Conservation (phyloP, 1,284 basidiomycete genomes). For the Afroboletus lepidellus region DNA sequence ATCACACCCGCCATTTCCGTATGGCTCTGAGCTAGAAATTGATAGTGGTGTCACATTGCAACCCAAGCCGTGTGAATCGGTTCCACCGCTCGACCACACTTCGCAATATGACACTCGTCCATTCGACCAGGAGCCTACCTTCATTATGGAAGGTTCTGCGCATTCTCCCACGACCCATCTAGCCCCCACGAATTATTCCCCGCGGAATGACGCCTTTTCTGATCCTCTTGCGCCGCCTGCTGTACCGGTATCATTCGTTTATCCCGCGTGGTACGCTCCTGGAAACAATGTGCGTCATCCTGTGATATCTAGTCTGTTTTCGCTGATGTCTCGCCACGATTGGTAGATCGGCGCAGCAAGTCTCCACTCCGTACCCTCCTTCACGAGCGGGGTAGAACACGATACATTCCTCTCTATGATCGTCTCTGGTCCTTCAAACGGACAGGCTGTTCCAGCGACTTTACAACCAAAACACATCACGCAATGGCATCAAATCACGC, state of each 20-base stretch:
- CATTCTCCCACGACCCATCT: not conserved
- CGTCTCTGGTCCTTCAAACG: not conserved
- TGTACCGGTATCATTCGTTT: not conserved
- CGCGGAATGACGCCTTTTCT: not conserved
- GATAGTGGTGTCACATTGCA: no score
- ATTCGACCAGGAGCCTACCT: no score
- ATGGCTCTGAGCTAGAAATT: not conserved
- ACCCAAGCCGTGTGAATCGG: no score
- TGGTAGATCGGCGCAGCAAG: not conserved
- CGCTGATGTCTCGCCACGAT: not conserved
- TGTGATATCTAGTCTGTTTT: not conserved
- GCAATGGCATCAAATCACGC: not conserved
- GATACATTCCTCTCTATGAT: not conserved
- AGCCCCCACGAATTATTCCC: no score
- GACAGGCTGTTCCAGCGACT: not conserved
- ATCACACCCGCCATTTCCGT: not conserved
- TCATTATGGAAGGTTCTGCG: not conserved
- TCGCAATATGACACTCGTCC: not conserved
- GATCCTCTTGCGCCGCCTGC: not conserved
- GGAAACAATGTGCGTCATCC: slow-evolving; percentile 1
- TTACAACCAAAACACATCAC: slow-evolving; percentile 1
- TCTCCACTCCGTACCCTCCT: no score
- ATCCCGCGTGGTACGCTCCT: not conserved
- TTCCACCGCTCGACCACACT: no score
- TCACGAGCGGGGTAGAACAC: no score